Evolutionary conservation across 768 basidiomycete species (phyloP), one percentile per base, ranked within the genome.

Genomic region (Paxillus involutus): DNA sequence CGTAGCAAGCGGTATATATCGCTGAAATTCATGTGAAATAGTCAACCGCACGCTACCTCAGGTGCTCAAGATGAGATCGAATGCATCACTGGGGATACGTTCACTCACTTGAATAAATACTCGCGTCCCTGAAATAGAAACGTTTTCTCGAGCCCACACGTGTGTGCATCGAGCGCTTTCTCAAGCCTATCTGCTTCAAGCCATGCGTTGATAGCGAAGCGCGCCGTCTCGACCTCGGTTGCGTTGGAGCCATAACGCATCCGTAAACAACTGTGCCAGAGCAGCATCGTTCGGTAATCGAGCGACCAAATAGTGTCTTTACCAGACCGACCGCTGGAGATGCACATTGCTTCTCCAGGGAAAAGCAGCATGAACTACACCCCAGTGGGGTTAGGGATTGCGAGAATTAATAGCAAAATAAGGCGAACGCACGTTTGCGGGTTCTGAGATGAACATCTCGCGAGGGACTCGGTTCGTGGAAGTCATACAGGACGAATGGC

Each of bases 291-390:
- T 44, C 86, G 82, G 60, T 86, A 81, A 63, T 85, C 81, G 48
- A 90, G 71, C n/a, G 86, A 86, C 88, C 86, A 91, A 19, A 90
- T 74, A 6, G 84, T 84, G 51, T 88, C 81, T 66, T 87, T 89
- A 9, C 78, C 72, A 4, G 80, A 73, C 51, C 64, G 57, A 37
- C 49, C 37, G 35, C 53, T 59, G 19, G 65, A 42, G 17, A 69
- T 52, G 3, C 67, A 70, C 24, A 83, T 69, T 12, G 80, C 77
- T 69, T 90, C 88, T n/a, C 86, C 88, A 7, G 87, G 84, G 66
- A 91, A 90, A 19, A 91, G 71, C n/a, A 90, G 66, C 1, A 82
- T 80, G 65, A 84, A 87, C 88, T 91, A 60, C 13, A 56, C 32
- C 49, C 16, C 9, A 44, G 35, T 2, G 26, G 3, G 13, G 13